These are phyloP conservation scores for Cryptosporidium muris DNA, from an alignment of 169 alveolate genomes.

Conservation along the genomic window DNA sequence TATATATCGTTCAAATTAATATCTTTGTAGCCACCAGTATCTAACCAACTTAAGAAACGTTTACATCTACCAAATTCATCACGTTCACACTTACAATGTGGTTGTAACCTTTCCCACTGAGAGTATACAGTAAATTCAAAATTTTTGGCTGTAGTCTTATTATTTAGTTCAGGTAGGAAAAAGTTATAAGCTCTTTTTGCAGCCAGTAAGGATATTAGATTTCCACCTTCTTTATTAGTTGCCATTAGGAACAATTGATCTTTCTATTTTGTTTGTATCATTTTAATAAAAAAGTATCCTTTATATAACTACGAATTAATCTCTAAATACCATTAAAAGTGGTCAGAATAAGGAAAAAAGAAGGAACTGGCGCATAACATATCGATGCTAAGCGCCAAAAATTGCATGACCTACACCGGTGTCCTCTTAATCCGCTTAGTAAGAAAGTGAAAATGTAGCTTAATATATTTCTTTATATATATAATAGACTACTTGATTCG, in stretches of 20 bases:
- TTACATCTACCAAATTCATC: slow-evolving; percentile 46
- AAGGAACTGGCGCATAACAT: too few relatives aligned
- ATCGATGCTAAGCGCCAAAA: too few relatives aligned
- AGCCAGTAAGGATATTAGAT: slow-evolving; percentile 37
- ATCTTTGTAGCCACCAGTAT: slow-evolving; percentile 13
- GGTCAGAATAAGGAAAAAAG: too few relatives aligned
- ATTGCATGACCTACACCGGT: too few relatives aligned
- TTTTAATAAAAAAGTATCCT: too few relatives aligned
- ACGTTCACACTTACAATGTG: slow-evolving; percentile 54
- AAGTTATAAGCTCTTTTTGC: slow-evolving; percentile 40
- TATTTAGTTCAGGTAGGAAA: slow-evolving; percentile 45
- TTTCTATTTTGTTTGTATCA: too few relatives aligned
- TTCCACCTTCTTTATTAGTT: slow-evolving; percentile 4
- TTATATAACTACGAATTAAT: too few relatives aligned
- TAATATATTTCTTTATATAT: too few relatives aligned
- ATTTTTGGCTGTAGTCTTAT: slow-evolving; percentile 3
- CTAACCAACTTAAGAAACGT: slow-evolving; percentile 52
- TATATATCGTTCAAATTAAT: slow-evolving; percentile 7
- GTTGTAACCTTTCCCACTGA: slow-evolving; percentile 9
- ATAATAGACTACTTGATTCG: too few relatives aligned
- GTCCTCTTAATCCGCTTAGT: too few relatives aligned
- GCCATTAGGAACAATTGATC: slow-evolving; percentile 1
- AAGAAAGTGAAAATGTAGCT: too few relatives aligned
- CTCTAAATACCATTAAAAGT: too few relatives aligned
- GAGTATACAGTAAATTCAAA: slow-evolving; percentile 23